Base-by-base conservation (phyloP, 768 basidiomycete genomes). In the Leccinum subtestaceum region DNA sequence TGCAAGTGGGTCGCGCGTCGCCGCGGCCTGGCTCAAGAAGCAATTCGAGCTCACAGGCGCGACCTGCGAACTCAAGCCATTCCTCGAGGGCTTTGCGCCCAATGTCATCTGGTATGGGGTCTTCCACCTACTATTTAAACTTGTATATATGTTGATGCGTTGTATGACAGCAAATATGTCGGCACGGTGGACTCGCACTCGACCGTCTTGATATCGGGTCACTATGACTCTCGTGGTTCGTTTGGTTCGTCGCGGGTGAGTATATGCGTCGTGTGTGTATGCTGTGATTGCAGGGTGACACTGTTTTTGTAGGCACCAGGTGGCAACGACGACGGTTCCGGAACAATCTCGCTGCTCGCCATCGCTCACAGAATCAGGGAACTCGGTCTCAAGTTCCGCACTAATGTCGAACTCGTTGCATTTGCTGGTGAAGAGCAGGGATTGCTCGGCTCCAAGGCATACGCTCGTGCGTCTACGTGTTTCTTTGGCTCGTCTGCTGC, bases 351-450 rank as follows among this genome's bases (percentile, higher is more conserved):
- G 2, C 71, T 96, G n/a, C 78, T 97, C 17, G 84, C 83, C 4
- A 91, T 96, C 60, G 93, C 93, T 4, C 84, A 84, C 43, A 83
- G 86, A 3, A 91, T 97, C 62, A 78, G 76, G 32, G 79, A 82
- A 40, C 82, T 82, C 61, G 82, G 83, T 15, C 70, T 96, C 66
- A 80, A 75, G 52, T 95, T 95, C 77, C 79, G 82, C 50, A 83
- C 83, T 68, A 87, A 87, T 64, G 89, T 96, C 17, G 87, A 92
- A 64, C 79, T 97, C 9, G 86, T 84, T 43, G 84, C 87, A 52
- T 96, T 96, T 65, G 89, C 93, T 2, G 95, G 94, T 5, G 95
- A 97, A 70, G 95, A 97, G 65, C 95, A 97, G 68, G 95, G 95
- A 4, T 74, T 95, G 15, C 70, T 84, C 13, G 95, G 95, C 29